Percentiles rank a stretch among this genome's conserved stretches.
phyloP scores from a whole-genome alignment of 805 yeast genomes.

The Saturnispora mendoncae region DNA sequence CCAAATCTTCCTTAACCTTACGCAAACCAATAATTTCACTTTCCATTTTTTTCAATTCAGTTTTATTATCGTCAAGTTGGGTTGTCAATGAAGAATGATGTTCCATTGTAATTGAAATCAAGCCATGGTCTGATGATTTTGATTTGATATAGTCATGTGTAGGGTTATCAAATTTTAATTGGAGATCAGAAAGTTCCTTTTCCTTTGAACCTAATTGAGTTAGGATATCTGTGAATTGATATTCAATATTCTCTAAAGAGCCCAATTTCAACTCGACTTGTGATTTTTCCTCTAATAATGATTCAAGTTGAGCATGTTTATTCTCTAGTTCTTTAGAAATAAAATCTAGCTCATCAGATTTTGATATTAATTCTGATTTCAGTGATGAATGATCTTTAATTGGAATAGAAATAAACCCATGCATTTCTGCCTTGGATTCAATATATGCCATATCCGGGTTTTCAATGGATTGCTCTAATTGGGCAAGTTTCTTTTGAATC shows the following conservation, averaged over 20 bases:
- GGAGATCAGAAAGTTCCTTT: conserved; percentile 3
- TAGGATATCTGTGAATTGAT: background rate
- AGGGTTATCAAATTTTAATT: conserved; percentile 8
- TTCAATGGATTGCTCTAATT: conserved; percentile 15
- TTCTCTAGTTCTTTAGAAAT: background rate
- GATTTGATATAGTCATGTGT: conserved; percentile 15
- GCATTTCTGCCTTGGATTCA: conserved; percentile 22
- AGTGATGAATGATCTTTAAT: conserved; percentile 16
- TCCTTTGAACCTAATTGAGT: conserved; percentile 4
- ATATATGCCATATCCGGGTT: conserved; percentile 30
- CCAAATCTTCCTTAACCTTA: conserved; percentile 13
- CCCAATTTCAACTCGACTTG: conserved; percentile 4
- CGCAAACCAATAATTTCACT: conserved; percentile 8
- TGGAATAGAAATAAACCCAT: conserved; percentile 24
- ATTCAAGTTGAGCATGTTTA: conserved; percentile 1
- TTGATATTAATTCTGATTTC: conserved; percentile 8
- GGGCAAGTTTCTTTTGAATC: background rate
- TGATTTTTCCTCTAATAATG: conserved; percentile 3
- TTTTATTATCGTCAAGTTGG: conserved; percentile 6
- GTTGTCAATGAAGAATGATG: conserved; percentile 11
- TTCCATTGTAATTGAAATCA: conserved; percentile 20
- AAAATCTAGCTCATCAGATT: background rate
- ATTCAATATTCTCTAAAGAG: background rate
- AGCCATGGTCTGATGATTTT: conserved; percentile 27
- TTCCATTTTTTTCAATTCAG: conserved; percentile 8